Percentiles rank a stretch among this genome's conserved stretches.
Evolutionary conservation across 2,329 filamentous ascomycete genomes (phyloP).

Genomic region (Paraphaeosphaeria sporulosa): DNA sequence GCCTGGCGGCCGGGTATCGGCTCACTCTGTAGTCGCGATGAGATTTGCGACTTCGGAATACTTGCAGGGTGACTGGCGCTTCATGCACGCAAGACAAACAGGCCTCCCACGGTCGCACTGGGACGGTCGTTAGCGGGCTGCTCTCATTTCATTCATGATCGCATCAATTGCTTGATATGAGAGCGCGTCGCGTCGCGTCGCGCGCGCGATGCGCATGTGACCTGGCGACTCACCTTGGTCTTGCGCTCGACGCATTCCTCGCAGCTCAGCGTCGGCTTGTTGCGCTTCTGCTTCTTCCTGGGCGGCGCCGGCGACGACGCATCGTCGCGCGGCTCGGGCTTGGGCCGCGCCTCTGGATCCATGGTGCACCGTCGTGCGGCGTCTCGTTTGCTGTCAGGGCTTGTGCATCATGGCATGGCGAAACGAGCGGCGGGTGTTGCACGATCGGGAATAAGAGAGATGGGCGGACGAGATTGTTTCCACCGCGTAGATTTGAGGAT

Average conservation of each 20-base stretch:
- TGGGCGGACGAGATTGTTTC: slow-evolving; percentile 8
- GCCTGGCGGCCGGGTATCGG: slow-evolving; percentile 20
- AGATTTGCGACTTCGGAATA: slow-evolving; percentile 81
- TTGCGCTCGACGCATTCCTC: slow-evolving; percentile 83
- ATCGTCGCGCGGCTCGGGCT: slow-evolving; percentile 22
- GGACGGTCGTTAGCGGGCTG: slow-evolving; percentile 19
- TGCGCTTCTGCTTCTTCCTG: slow-evolving; percentile 80
- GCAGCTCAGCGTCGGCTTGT: slow-evolving; percentile 83
- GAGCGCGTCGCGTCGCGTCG: too few species aligned
- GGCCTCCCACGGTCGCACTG: slow-evolving; percentile 79
- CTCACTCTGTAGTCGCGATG: slow-evolving; percentile 69
- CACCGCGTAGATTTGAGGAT: slow-evolving; percentile 3
- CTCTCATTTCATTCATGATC: neutral
- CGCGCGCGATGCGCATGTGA: neutral
- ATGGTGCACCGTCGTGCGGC: slow-evolving; percentile 8
- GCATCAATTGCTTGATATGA: neutral
- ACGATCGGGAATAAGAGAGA: slow-evolving; percentile 14
- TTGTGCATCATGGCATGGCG: slow-evolving; percentile 12
- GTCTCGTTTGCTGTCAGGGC: neutral
- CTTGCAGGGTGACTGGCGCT: slow-evolving; percentile 76
- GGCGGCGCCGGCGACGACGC: slow-evolving; percentile 40
- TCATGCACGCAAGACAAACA: slow-evolving; percentile 66
- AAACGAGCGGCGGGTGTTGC: slow-evolving; percentile 7
- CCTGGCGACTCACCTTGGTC: slow-evolving; percentile 68
- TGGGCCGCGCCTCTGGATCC: slow-evolving; percentile 7